These are phyloP conservation scores for Neocallimastix lanati DNA, from an alignment of 192 early-diverging fungal species.

Conservation along the genomic window DNA sequence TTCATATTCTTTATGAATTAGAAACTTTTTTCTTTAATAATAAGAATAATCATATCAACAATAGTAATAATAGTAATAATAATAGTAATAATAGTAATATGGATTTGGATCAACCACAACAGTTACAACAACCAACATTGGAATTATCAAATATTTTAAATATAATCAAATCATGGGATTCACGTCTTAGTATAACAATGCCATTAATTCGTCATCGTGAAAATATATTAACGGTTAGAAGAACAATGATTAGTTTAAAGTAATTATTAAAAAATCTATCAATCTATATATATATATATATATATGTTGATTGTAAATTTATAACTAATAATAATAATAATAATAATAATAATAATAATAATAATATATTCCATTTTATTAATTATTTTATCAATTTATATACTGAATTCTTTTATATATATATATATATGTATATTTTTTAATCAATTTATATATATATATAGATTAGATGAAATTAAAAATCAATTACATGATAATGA, in stretches of 20 bases:
- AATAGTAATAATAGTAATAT: background rate
- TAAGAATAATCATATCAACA: background rate
- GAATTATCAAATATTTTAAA: background rate
- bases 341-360: no score
- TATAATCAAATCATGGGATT: conserved; percentile 16
- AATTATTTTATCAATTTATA: no score
- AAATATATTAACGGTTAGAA: conserved; percentile 33
- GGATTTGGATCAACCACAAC: background rate
- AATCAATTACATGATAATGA: background rate
- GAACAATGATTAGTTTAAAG: conserved; percentile 6
- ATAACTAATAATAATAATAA: no score
- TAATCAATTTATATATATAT: no score
- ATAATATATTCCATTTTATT: no score
- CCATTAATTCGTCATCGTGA: conserved; percentile 37
- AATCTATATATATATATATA: no score
- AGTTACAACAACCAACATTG: background rate
- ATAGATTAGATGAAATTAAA: background rate
- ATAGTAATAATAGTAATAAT: no score
- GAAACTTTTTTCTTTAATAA: conserved; percentile 14
- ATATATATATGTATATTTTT: no score
- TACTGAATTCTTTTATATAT: no score
- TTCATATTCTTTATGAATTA: conserved; percentile 49
- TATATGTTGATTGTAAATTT: no score
- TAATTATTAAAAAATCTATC: background rate
- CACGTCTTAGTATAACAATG: conserved; percentile 25